Evolutionary conservation across 169 alveolate genomes (phyloP).

Genomic region (Cryptosporidium baileyi): DNA sequence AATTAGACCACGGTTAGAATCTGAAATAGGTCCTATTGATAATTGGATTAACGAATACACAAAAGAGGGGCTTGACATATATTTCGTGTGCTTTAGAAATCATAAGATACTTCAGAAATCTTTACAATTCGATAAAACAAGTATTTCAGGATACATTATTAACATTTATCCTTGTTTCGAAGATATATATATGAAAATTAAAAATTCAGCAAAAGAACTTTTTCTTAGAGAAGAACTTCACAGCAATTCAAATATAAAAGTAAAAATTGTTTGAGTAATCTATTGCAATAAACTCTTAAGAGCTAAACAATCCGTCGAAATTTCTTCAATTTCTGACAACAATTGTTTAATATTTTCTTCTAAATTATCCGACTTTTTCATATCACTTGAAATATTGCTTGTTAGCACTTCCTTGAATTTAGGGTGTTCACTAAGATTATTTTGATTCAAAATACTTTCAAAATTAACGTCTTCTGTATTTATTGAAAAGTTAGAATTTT

Average conservation of each 20-base stretch:
- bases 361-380: slow-evolving; percentile 41
- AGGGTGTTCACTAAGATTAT: neutral
- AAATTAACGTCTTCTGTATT: neutral
- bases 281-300: neutral
- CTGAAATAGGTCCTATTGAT: slow-evolving; percentile 64
- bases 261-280: neutral
- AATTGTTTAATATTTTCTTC: slow-evolving; percentile 48
- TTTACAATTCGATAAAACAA: slow-evolving; percentile 8
- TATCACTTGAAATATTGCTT: neutral
- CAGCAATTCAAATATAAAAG: neutral
- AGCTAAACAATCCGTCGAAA: neutral
- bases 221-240: slow-evolving; percentile 10
- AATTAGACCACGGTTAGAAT: slow-evolving; percentile 41
- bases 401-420: neutral
- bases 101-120: slow-evolving; percentile 6
- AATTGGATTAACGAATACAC: slow-evolving; percentile 31
- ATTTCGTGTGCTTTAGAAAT: slow-evolving; percentile 54
- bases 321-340: neutral
- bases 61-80: neutral
- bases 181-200: neutral
- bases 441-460: neutral
- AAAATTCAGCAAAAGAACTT: neutral
- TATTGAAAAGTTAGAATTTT: neutral
- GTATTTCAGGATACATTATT: slow-evolving; percentile 4
- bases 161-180: slow-evolving; percentile 1